These are phyloP conservation scores for Fusarium sp. DNA, from an alignment of 2,329 filamentous ascomycete genomes.

Conservation along the genomic window DNA sequence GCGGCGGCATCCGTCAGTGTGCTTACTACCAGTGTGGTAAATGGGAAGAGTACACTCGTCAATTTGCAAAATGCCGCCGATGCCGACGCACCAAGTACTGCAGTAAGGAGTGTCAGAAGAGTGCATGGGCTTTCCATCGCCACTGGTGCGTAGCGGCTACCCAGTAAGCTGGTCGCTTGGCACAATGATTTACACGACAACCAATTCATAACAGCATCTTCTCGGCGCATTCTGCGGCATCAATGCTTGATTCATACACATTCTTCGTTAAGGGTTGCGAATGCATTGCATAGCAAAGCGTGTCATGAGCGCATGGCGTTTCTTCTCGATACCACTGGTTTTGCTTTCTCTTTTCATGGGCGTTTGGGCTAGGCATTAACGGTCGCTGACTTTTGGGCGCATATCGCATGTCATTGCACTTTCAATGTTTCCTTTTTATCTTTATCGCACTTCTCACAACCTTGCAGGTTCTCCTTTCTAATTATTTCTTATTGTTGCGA, in stretches of 20 bases:
- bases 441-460: conserved; percentile 23
- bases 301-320: conserved; percentile 58
- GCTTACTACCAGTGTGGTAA: conserved; percentile 98
- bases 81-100: conserved; percentile 98
- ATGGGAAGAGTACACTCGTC: conserved; percentile 96
- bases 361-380: conserved; percentile 46
- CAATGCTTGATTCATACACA: conserved; percentile 50
- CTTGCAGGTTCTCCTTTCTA: conserved; percentile 40
- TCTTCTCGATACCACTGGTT: conserved; percentile 60
- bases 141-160: conserved; percentile 93
- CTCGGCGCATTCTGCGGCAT: conserved; percentile 45
- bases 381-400: conserved; percentile 41
- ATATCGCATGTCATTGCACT: conserved; percentile 42
- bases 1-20: conserved; percentile 94
- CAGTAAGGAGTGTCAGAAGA: conserved; percentile 99
- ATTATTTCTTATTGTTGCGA: conserved; percentile 39
- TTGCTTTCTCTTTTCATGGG: conserved; percentile 45
- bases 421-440: conserved; percentile 34
- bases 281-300: conserved; percentile 59
- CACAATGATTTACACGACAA: conserved; percentile 35
- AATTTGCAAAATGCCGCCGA: conserved; percentile 97
- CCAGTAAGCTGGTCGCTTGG: conserved; percentile 53
- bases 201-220: conserved; percentile 43
- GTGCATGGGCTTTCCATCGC: conserved; percentile 96
- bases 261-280: conserved; percentile 50